phyloP scores from a whole-genome alignment of 2,329 filamentous ascomycete genomes.

The Metarhizium sp. region DNA sequence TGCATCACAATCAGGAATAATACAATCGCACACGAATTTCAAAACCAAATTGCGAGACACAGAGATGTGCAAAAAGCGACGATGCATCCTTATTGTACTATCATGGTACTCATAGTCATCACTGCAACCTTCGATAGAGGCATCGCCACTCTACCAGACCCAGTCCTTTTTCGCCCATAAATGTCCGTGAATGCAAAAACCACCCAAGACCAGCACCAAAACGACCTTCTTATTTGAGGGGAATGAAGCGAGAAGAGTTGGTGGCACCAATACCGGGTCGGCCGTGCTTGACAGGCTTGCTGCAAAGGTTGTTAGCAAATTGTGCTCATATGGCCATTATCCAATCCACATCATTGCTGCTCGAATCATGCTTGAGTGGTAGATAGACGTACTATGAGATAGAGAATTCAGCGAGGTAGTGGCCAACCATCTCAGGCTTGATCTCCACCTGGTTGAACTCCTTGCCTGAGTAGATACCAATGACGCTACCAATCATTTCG shows the following conservation, averaged over 20 bases:
- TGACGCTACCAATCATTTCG: constrained; percentile 98
- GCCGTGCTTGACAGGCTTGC: constrained; percentile 99
- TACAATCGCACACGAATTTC: not conserved
- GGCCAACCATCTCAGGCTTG: constrained; percentile 99
- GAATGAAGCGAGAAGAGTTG: constrained; percentile 99
- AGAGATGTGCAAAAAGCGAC: constrained; percentile 16
- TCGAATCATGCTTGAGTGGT: not conserved
- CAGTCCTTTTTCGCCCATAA: constrained; percentile 48
- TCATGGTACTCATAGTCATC: constrained; percentile 34
- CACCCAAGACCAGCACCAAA: constrained; percentile 30
- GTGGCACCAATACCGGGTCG: constrained; percentile 99
- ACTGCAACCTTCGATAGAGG: constrained; percentile 32
- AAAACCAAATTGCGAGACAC: not conserved
- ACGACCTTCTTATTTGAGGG: constrained; percentile 85
- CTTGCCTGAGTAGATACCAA: constrained; percentile 99
- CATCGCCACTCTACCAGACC: constrained; percentile 40
- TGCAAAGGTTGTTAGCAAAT: constrained; percentile 45
- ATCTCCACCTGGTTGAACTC: constrained; percentile 99
- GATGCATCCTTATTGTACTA: constrained; percentile 33
- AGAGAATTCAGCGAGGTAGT: constrained; percentile 98
- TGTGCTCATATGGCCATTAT: too few relatives aligned
- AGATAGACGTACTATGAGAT: constrained; percentile 85
- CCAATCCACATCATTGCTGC: too few relatives aligned
- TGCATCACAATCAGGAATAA: constrained; percentile 1
- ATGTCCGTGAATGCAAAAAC: constrained; percentile 49